Conservation (phyloP, 257 asterid species). For the Solanum arcanum region DNA sequence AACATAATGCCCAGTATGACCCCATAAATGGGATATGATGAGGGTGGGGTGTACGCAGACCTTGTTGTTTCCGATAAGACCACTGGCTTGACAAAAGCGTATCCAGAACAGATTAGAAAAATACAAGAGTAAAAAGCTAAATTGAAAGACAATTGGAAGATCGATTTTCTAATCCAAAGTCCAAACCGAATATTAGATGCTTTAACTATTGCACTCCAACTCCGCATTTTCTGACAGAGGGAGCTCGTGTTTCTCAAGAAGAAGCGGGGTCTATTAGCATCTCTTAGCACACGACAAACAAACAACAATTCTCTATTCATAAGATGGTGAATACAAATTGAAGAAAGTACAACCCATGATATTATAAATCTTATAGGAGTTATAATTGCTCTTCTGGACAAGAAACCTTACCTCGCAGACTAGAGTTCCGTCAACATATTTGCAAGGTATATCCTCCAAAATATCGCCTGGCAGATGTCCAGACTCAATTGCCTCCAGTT, state of each 20-base stretch:
- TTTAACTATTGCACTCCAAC: not conserved
- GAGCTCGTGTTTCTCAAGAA: not conserved
- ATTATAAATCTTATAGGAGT: not conserved
- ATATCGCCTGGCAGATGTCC: slow-evolving; percentile 88
- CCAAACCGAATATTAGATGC: not conserved
- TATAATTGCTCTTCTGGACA: not conserved
- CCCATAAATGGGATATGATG: not conserved
- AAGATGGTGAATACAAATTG: not conserved
- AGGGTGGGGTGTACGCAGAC: not conserved
- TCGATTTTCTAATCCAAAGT: not conserved
- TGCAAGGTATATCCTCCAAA: slow-evolving; percentile 88
- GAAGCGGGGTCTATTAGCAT: not conserved
- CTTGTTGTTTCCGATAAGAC: not conserved
- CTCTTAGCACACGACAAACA: not conserved
- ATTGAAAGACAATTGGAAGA: not conserved
- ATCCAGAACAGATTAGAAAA: not conserved
- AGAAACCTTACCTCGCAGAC: slow-evolving; percentile 66
- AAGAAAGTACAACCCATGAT: not conserved
- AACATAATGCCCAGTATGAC: not conserved
- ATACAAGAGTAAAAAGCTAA: not conserved
- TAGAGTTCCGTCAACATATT: slow-evolving; percentile 61
- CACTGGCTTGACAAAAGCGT: not conserved
- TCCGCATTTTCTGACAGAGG: not conserved
- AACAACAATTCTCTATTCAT: not conserved
- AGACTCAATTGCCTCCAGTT: slow-evolving; percentile 78